Evolutionary conservation across 2,329 filamentous ascomycete species (phyloP).

Genomic region (Geoglossum cookeanum): DNA sequence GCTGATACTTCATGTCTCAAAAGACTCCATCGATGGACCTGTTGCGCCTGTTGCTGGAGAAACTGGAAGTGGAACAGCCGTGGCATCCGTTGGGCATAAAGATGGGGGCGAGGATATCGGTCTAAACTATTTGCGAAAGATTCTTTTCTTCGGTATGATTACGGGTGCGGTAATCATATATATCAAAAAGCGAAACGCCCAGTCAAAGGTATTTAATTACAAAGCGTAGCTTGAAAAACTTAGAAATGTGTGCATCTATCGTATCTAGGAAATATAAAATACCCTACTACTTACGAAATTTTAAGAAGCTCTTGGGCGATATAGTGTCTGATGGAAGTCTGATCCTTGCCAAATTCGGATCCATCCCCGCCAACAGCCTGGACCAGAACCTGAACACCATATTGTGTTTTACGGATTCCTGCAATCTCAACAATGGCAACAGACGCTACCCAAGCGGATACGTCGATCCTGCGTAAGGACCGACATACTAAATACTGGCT

Average conservation of each 20-base stretch:
- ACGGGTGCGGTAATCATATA: neutral
- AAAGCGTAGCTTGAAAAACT: neutral
- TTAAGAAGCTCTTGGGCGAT: neutral
- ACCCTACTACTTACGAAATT: neutral
- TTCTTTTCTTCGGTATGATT: conserved; percentile 1
- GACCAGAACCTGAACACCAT: neutral
- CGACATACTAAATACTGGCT: conserved; percentile 84
- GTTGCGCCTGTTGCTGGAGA: conserved; percentile 22
- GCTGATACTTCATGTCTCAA: conserved; percentile 24
- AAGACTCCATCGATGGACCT: conserved; percentile 21
- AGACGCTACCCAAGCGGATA: too few species aligned
- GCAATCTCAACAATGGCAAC: neutral
- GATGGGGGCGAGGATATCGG: neutral
- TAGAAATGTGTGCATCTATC: neutral
- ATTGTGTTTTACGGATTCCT: neutral
- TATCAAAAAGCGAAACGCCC: neutral
- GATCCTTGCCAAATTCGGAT: neutral
- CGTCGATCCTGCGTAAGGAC: conserved; percentile 21
- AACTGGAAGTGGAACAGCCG: conserved; percentile 18
- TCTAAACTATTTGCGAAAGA: conserved; percentile 1
- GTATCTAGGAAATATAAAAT: neutral
- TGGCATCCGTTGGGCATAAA: neutral
- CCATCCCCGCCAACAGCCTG: neutral
- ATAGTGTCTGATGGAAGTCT: neutral
- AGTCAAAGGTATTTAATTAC: neutral